Evolutionary conservation across 805 yeast species (phyloP).

Genomic region (Lipomyces starkeyi): DNA sequence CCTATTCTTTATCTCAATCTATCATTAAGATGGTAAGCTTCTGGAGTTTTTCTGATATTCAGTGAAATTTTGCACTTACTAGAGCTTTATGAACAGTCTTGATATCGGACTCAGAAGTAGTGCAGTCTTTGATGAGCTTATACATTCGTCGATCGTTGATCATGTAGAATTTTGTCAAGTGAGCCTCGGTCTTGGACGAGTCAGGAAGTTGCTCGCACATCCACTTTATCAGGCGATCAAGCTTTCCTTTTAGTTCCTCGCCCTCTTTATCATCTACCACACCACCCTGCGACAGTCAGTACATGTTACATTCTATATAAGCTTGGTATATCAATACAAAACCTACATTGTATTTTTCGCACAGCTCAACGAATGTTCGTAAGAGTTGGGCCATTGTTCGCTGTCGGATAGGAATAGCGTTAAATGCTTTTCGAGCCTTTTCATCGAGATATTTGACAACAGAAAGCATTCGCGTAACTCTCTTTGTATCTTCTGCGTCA

Average conservation of each 20-base stretch:
- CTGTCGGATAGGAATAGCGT: slow-evolving; percentile 74
- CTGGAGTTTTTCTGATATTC: no score
- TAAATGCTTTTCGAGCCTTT: slow-evolving; percentile 66
- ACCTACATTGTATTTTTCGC: slow-evolving; percentile 54
- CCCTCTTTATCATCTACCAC: slow-evolving; percentile 19
- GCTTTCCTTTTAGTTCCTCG: slow-evolving; percentile 15
- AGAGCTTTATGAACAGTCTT: slow-evolving; percentile 64
- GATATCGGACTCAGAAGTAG: slow-evolving; percentile 64
- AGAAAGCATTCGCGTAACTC: slow-evolving; percentile 61
- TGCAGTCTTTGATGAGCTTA: slow-evolving; percentile 60
- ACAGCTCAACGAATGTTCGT: slow-evolving; percentile 54
- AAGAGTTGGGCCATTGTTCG: slow-evolving; percentile 62
- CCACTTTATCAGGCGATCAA: slow-evolving; percentile 58
- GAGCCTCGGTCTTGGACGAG: slow-evolving; percentile 54
- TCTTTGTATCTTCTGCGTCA: slow-evolving; percentile 47
- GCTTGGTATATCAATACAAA: slow-evolving; percentile 31
- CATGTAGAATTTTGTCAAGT: slow-evolving; percentile 59
- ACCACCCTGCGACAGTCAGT: slow-evolving; percentile 26
- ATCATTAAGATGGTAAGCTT: slow-evolving; percentile 51
- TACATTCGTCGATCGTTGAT: slow-evolving; percentile 65
- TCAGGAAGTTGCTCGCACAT: slow-evolving; percentile 63
- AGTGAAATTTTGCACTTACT: slow-evolving; percentile 4
- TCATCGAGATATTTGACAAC: slow-evolving; percentile 58
- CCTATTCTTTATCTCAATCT: not conserved
- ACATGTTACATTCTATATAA: slow-evolving; percentile 6